These are phyloP conservation scores for Globisporangium paddicum DNA, from an alignment of 352 stramenopile genomes.

Conservation along the genomic window DNA sequence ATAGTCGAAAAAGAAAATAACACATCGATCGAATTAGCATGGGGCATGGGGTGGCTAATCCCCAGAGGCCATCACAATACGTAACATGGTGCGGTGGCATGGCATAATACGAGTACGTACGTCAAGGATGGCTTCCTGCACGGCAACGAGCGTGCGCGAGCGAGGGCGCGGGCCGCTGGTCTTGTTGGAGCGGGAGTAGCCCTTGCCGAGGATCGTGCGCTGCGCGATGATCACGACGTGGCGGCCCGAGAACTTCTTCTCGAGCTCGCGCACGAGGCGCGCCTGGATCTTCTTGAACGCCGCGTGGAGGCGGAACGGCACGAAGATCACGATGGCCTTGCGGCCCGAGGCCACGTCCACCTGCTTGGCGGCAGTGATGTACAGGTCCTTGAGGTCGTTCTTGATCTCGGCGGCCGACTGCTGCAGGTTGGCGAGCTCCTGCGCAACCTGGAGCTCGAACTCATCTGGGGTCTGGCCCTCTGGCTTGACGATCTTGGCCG, in stretches of 20 bases:
- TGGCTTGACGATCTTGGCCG: conserved; percentile 85
- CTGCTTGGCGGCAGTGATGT: conserved; percentile 99
- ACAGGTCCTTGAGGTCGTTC: conserved; percentile 96
- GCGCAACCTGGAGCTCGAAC: conserved; percentile 86
- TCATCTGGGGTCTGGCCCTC: conserved; percentile 81
- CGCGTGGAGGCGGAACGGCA: conserved; percentile 97
- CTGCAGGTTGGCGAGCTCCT: conserved; percentile 87
- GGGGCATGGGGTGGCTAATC: conserved; percentile 85
- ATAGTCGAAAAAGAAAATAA: conserved; percentile 14
- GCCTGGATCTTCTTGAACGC: conserved; percentile 99
- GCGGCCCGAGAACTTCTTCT: conserved; percentile 99
- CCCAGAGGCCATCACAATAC: conserved; percentile 88
- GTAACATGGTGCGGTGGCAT: conserved; percentile 17
- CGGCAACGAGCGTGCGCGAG: conserved; percentile 96
- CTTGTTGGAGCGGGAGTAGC: conserved; percentile 94
- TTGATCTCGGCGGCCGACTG: conserved; percentile 96
- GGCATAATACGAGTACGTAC: conserved; percentile 49
- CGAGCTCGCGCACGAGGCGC: conserved; percentile 97
- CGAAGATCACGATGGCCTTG: conserved; percentile 99
- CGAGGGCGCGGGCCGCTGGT: conserved; percentile 93
- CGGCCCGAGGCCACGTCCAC: conserved; percentile 93
- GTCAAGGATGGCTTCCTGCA: conserved; percentile 99
- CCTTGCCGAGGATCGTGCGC: conserved; percentile 98
- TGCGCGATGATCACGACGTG: conserved; percentile 99
- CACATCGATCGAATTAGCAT: conserved; percentile 54